These are phyloP conservation scores for Penstemon davidsonii DNA, from an alignment of 257 asterid species.

Conservation along the genomic window DNA sequence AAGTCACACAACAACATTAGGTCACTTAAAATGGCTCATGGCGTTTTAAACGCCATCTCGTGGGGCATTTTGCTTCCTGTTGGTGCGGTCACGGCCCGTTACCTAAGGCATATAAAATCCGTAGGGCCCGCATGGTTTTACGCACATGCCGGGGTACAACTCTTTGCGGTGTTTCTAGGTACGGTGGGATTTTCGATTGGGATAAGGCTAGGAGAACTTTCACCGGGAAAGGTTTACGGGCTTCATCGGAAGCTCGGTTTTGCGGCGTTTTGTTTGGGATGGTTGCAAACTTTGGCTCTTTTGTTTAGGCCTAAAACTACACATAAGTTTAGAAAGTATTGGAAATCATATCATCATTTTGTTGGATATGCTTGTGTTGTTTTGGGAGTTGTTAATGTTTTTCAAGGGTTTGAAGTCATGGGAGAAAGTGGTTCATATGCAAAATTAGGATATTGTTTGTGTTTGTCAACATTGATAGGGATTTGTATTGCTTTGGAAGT, in stretches of 20 bases:
- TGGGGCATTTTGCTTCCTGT: conserved; percentile 87
- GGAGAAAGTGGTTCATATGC: conserved; percentile 56
- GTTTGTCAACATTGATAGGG: conserved; percentile 70
- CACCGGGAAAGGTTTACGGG: conserved; percentile 65
- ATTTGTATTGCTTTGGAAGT: conserved; percentile 76
- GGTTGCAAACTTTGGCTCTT: conserved; percentile 84
- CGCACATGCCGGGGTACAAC: conserved; percentile 74
- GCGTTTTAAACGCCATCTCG: conserved; percentile 55
- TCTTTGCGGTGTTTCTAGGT: conserved; percentile 59
- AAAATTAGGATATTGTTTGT: conserved; percentile 63
- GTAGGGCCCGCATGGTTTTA: conserved; percentile 80
- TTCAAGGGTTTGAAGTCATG: conserved; percentile 80
- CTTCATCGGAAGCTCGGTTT: conserved; percentile 80
- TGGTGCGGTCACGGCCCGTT: conserved; percentile 72
- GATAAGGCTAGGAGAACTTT: conserved; percentile 60
- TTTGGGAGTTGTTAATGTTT: conserved; percentile 75
- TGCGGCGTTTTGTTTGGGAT: conserved; percentile 67
- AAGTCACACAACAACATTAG: conserved; percentile 30
- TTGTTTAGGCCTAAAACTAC: conserved; percentile 83
- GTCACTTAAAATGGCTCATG: conserved; percentile 60
- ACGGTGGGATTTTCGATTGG: conserved; percentile 80
- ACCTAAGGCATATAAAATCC: conserved; percentile 58
- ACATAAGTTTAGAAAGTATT: conserved; percentile 68
- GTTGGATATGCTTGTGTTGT: conserved; percentile 89
- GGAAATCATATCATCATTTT: conserved; percentile 95